Percentiles rank a stretch among this genome's conserved stretches.
phyloP scores from a whole-genome alignment of 1,284 basidiomycete species.

The Fistulinella staudtii region DNA sequence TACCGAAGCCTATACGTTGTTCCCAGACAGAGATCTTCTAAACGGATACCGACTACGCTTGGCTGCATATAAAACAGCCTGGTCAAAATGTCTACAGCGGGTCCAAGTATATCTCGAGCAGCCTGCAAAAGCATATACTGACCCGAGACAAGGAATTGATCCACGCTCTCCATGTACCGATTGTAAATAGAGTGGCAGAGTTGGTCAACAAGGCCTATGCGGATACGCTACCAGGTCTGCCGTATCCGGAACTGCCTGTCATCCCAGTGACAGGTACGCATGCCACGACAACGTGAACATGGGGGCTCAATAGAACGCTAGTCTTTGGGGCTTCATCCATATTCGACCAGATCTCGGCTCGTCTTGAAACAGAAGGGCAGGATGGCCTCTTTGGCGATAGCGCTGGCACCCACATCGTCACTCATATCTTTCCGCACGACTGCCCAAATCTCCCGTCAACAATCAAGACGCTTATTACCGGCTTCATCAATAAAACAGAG shows the following conservation, averaged over 20 bases:
- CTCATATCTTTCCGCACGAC: slow-evolving; percentile 56
- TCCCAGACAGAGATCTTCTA: slow-evolving; percentile 36
- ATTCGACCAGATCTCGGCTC: slow-evolving; percentile 41
- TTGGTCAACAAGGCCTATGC: slow-evolving; percentile 40
- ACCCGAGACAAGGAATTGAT: slow-evolving; percentile 40
- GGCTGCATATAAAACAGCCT: slow-evolving; percentile 44
- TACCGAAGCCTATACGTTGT: slow-evolving; percentile 17
- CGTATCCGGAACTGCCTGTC: slow-evolving; percentile 51
- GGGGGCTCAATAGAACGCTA: slow-evolving; percentile 16
- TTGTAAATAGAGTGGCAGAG: slow-evolving; percentile 39
- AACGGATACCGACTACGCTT: slow-evolving; percentile 43
- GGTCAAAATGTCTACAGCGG: slow-evolving; percentile 46
- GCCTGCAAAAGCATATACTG: not conserved
- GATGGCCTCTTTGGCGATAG: slow-evolving; percentile 30
- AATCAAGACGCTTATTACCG: slow-evolving; percentile 55
- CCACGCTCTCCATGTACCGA: slow-evolving; percentile 41
- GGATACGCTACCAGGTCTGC: slow-evolving; percentile 42
- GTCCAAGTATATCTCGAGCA: slow-evolving; percentile 39
- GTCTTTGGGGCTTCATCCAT: slow-evolving; percentile 38
- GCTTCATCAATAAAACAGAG: slow-evolving; percentile 43
- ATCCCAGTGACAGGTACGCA: slow-evolving; percentile 50
- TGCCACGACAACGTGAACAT: not conserved
- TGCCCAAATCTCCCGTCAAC: slow-evolving; percentile 48
- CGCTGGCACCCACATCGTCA: slow-evolving; percentile 30
- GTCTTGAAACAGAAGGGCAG: slow-evolving; percentile 30